Base-by-base conservation (phyloP, 2,329 filamentous ascomycete species). In the Trichoderma gracile region DNA sequence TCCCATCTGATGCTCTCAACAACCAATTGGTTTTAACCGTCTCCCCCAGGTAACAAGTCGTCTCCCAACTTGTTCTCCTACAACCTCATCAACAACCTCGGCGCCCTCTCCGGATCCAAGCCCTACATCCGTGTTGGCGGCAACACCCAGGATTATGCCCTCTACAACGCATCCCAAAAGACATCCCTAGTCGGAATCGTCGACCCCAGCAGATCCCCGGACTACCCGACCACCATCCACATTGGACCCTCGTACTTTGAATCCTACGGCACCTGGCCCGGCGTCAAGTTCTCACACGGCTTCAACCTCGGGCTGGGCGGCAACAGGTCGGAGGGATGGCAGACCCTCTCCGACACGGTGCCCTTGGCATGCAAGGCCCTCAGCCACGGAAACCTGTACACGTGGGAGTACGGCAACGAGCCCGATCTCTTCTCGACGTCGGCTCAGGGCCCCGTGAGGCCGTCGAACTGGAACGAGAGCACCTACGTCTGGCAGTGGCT, bases 141-240 rank as follows among this genome's bases (percentile, higher is more conserved):
- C n/a, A 89, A 88, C 69, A 88, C 86, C 0, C 86, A 89, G 73
- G 86, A 89, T 75, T 87, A 84, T 67, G 84, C 85, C 5, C 77
- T 89, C 43, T 89, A 85, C 73, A 81, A 88, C 67, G 74, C 79
- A 1, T 80, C 79, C 4, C 80, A 86, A 6, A 71, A 78, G 1
- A 75, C 77, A 7, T 82, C 82, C 6, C 76, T 83, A 10, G 79
- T 85, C 56, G 85, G 85, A 33, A 84, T 79, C 2, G 76, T 82
- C 58, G 78, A 86, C 63, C 77, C 78, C 0, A 71, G 73, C 0
- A 77, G 80, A 23, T 86, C 85, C 0, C 66, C 73, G 0, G 86
- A 89, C 73, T 89, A 88, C 67, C 86, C 86, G 1, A 85, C 82
- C 5, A 86, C 80, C 6, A 78, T 89, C 23, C 80, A 78, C 68